phyloP scores from a whole-genome alignment of 75 land plant genomes.

The Ceratopteris richardii region DNA sequence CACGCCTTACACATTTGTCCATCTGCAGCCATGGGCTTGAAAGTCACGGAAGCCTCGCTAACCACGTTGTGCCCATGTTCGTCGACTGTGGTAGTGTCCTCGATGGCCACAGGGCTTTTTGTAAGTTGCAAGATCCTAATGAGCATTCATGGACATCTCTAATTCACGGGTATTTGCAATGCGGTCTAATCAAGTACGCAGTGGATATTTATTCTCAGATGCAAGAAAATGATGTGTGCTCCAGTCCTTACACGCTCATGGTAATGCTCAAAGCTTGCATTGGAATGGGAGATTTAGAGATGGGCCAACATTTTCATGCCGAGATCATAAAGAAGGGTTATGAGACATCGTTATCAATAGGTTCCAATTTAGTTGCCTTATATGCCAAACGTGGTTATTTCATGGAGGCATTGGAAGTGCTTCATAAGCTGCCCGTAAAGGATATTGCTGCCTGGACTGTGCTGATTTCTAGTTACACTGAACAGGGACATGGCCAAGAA shows the following conservation, averaged over 20 bases:
- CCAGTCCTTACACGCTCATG: neutral
- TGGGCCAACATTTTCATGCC: neutral
- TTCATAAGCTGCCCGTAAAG: slow-evolving; percentile 6
- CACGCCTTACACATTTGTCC: neutral
- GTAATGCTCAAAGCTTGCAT: slow-evolving; percentile 5
- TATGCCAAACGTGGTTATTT: slow-evolving; percentile 13
- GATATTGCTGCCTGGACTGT: slow-evolving; percentile 12
- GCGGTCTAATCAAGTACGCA: neutral
- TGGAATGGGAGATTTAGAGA: neutral
- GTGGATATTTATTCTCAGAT: neutral
- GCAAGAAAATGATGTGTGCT: neutral
- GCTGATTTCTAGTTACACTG: slow-evolving; percentile 9
- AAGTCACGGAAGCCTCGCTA: neutral
- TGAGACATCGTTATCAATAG: slow-evolving; percentile 8
- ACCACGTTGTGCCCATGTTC: slow-evolving; percentile 8
- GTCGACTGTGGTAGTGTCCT: slow-evolving; percentile 5
- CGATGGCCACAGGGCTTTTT: too few relatives aligned
- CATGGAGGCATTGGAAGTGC: slow-evolving; percentile 1
- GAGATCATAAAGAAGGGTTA: slow-evolving; percentile 6
- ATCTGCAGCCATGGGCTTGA: slow-evolving; percentile 3
- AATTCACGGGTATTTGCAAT: neutral
- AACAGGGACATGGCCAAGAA: slow-evolving; percentile 12
- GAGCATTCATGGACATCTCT: neutral
- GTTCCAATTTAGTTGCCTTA: slow-evolving; percentile 10
- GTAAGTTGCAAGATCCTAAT: too few relatives aligned